phyloP scores from a whole-genome alignment of 2,329 filamentous ascomycete species.

The Drechslerella stenobrocha region DNA sequence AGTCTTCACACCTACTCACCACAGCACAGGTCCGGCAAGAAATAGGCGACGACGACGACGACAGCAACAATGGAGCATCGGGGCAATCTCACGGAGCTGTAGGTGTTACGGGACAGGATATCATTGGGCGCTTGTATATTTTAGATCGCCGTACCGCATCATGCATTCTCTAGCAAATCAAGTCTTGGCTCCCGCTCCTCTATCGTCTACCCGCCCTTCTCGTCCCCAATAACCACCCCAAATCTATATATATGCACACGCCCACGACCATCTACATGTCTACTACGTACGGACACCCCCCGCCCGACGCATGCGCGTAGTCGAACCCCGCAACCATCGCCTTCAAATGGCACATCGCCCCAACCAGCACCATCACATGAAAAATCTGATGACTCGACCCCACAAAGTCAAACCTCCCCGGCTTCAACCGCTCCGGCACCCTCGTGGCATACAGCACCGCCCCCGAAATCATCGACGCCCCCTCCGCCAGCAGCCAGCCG shows the following conservation, averaged over 20 bases:
- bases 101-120: slow-evolving; percentile 21
- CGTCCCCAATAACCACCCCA: background rate
- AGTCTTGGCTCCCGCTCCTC: background rate
- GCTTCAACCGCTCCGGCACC: slow-evolving; percentile 77
- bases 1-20: slow-evolving; percentile 4
- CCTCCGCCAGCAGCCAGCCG: slow-evolving; percentile 77
- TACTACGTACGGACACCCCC: background rate
- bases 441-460: slow-evolving; percentile 84
- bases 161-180: no score
- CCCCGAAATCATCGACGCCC: slow-evolving; percentile 79
- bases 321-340: slow-evolving; percentile 85
- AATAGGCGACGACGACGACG: slow-evolving; percentile 35
- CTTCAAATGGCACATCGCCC: slow-evolving; percentile 77
- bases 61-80: slow-evolving; percentile 19
- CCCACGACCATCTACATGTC: background rate
- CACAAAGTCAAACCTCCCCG: slow-evolving; percentile 83
- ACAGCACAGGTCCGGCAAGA: slow-evolving; percentile 52
- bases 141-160: no score
- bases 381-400: slow-evolving; percentile 96
- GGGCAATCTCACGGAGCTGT: no score
- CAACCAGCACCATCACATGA: slow-evolving; percentile 82
- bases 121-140: no score
- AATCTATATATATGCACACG: background rate
- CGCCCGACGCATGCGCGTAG: slow-evolving; percentile 67
- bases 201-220: background rate